Percentiles rank a stretch among this genome's conserved stretches.
Evolutionary conservation across 2,329 filamentous ascomycete species (phyloP).

Genomic region (Colletotrichum gloeosporioides): DNA sequence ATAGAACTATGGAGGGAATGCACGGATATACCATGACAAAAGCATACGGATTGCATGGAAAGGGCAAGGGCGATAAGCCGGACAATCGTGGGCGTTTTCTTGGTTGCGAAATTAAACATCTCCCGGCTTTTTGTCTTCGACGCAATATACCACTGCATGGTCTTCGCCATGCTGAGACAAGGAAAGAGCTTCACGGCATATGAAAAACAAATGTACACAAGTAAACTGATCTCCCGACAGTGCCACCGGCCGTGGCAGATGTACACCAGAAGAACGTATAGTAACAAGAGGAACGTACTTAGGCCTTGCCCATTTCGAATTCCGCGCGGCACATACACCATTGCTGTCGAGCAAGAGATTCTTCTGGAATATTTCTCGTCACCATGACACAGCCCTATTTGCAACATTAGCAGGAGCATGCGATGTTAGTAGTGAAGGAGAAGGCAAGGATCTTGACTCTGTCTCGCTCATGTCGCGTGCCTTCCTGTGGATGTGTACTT

Average conservation of each 20-base stretch:
- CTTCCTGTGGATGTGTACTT: neutral
- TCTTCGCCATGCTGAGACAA: neutral
- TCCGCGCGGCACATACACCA: neutral
- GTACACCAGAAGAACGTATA: neutral
- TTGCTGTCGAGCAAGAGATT: neutral
- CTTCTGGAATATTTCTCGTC: neutral
- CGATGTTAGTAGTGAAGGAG: neutral
- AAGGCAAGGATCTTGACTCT: neutral
- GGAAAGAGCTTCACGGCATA: neutral
- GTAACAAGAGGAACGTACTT: neutral
- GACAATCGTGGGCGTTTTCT: neutral
- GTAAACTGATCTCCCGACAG: neutral
- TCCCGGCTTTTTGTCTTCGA: neutral
- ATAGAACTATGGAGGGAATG: neutral
- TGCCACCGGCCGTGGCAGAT: neutral
- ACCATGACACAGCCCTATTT: neutral
- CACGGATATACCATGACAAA: conserved; percentile 13
- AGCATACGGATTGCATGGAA: conserved; percentile 20
- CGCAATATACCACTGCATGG: neutral
- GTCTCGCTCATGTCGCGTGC: neutral
- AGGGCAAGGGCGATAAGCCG: neutral
- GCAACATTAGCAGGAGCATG: neutral
- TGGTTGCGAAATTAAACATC: neutral
- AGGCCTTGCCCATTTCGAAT: neutral
- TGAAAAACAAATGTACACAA: neutral